Evolutionary conservation across 148 eudicot genomes (phyloP), one percentile per base, ranked within the genome.

Genomic region (Polygonum aviculare): DNA sequence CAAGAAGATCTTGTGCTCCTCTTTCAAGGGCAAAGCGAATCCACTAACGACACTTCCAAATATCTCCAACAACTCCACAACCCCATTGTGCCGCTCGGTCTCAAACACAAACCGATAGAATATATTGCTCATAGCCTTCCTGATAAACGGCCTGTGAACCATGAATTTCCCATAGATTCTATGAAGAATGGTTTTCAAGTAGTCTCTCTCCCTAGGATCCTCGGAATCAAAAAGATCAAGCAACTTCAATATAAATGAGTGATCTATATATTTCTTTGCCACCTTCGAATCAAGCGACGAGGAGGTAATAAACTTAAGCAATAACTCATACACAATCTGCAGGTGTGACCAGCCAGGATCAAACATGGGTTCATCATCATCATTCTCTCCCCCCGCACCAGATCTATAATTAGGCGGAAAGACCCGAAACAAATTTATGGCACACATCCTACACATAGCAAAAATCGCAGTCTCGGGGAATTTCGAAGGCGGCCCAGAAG

Each of bases 21-120:
- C 97, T 78, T 94, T 94, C 81, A 94, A 84, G 77, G 98, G 98
- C 80, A 94, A 78, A 22, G 98, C 95, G 77, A 94, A 94, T 74
- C 98, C 98, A 75, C 95, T 88, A 69, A 94, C 83, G n/a, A 94
- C 97, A 80, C 98, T 94, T 52, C 98, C 98, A 75, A 90, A 92
- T 50, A 94, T 94, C 81, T 94, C 98, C 85, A 94, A 84, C 83
- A 94, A 74, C 81, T 94, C 97, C 6, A 97, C 95, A 71, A 94
- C 87, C 73, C 98, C 98, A 80, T 92, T 94, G 65, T 89, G 95
- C 72, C 87, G 82, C 82, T 90, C 98, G 2, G 84, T 87, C 79
- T 94, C 98, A 76, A 82, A 87, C 77, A 92, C 92, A 79, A 84
- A 91, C 60, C 87, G 80, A 71, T 88, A 88, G 77, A 92, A 94